phyloP scores from a whole-genome alignment of 345 rosid species.

The Clarkia xantiana region DNA sequence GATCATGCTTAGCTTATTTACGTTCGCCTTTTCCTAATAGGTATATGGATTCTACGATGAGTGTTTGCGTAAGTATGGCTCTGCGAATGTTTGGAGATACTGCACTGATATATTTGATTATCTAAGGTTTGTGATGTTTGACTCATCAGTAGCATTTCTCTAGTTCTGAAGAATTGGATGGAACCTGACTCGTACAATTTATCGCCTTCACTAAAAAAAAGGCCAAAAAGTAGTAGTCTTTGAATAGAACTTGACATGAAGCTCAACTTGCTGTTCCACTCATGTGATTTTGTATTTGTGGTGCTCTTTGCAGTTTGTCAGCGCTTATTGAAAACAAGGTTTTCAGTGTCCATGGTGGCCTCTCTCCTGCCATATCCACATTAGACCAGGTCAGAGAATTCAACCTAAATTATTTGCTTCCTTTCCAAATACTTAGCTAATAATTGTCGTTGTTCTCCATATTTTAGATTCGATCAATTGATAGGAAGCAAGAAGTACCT shows the following conservation, averaged over 20 bases:
- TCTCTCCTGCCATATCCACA: slow-evolving; percentile 77
- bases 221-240: not conserved
- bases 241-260: not conserved
- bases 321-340: slow-evolving; percentile 87
- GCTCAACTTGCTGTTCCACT: not conserved
- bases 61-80: slow-evolving; percentile 90
- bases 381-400: slow-evolving; percentile 70
- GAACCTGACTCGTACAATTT: too few species aligned
- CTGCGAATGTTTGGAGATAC: slow-evolving; percentile 96
- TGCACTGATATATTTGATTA: slow-evolving; percentile 97
- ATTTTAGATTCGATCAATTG: slow-evolving; percentile 74
- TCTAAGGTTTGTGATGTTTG: slow-evolving; percentile 40
- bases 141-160: too few species aligned
- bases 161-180: too few species aligned
- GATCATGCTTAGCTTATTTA: slow-evolving; percentile 3
- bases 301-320: slow-evolving; percentile 46
- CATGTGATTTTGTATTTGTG: slow-evolving; percentile 7
- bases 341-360: slow-evolving; percentile 97
- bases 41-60: slow-evolving; percentile 98
- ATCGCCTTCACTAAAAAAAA: too few species aligned
- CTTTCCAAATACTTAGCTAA: slow-evolving; percentile 7
- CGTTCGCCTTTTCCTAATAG: slow-evolving; percentile 23
- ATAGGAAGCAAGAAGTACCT: slow-evolving; percentile 97
- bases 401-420: slow-evolving; percentile 10
- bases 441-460: slow-evolving; percentile 2